A percentile compares a stretch with the other conserved stretches of the same genome.
These are phyloP conservation scores for Tetramitus jugosus DNA, from an alignment of 208 protist genomes.

Conservation along the genomic window DNA sequence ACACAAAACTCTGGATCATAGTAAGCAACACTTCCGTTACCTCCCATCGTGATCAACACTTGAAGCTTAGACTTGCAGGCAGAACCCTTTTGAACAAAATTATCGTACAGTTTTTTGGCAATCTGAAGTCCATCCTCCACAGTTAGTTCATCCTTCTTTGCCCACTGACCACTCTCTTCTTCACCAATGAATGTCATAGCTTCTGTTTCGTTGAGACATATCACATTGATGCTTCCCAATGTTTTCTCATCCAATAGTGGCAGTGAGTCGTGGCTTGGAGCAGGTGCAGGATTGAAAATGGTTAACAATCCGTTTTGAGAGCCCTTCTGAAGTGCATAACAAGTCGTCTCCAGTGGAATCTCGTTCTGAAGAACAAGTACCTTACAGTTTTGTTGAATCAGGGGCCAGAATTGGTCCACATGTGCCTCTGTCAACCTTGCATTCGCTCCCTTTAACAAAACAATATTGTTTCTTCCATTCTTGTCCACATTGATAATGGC, in stretches of 20 bases:
- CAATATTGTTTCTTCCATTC: not conserved
- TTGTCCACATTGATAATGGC: not conserved
- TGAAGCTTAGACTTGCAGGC: too few relatives aligned
- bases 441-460: not conserved
- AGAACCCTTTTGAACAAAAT: too few relatives aligned
- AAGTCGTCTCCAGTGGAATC: slow-evolving; percentile 65
- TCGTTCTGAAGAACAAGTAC: slow-evolving; percentile 78
- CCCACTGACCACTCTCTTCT: too few relatives aligned
- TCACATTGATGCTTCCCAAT: slow-evolving; percentile 64
- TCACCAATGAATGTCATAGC: slow-evolving; percentile 64
- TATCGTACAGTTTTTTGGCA: not conserved
- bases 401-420: not conserved
- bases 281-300: slow-evolving; percentile 80
- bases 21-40: slow-evolving; percentile 57
- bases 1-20: slow-evolving; percentile 46
- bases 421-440: not conserved
- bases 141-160: too few relatives aligned
- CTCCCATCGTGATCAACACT: slow-evolving; percentile 78
- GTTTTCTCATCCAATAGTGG: slow-evolving; percentile 45
- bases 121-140: not conserved
- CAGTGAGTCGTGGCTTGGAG: slow-evolving; percentile 43
- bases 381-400: not conserved
- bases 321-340: slow-evolving; percentile 64
- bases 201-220: slow-evolving; percentile 83
- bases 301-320: slow-evolving; percentile 67